These are phyloP conservation scores for Malassezia vespertilionis DNA, from an alignment of 1,284 basidiomycete genomes.

Conservation along the genomic window DNA sequence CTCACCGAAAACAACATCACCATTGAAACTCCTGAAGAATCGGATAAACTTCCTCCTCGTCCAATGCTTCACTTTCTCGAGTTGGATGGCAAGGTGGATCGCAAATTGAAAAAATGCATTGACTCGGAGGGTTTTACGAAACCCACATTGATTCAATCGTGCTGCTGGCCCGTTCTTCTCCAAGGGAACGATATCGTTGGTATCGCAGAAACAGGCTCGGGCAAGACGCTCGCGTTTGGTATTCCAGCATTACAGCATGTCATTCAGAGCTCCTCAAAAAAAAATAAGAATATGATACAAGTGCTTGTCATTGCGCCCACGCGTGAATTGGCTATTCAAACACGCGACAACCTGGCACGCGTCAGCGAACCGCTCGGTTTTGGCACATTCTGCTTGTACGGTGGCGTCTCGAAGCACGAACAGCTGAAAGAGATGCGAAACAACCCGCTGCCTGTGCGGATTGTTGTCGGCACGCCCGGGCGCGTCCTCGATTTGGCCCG, in stretches of 20 bases:
- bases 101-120: slow-evolving; percentile 54
- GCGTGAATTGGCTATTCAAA: slow-evolving; percentile 86
- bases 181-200: slow-evolving; percentile 79
- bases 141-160: slow-evolving; percentile 91
- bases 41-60: slow-evolving; percentile 50
- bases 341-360: slow-evolving; percentile 68
- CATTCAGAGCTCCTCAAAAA: slow-evolving; percentile 21
- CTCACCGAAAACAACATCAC: slow-evolving; percentile 42
- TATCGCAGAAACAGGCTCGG: slow-evolving; percentile 82
- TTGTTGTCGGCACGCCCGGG: slow-evolving; percentile 89
- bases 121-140: slow-evolving; percentile 63
- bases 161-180: slow-evolving; percentile 82
- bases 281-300: slow-evolving; percentile 52
- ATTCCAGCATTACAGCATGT: slow-evolving; percentile 67
- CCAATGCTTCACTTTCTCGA: slow-evolving; percentile 65
- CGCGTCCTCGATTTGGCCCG: slow-evolving; percentile 81
- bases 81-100: slow-evolving; percentile 58
- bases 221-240: slow-evolving; percentile 93
- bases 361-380: slow-evolving; percentile 69
- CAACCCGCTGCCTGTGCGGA: slow-evolving; percentile 54
- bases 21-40: slow-evolving; percentile 48
- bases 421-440: slow-evolving; percentile 58
- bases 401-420: slow-evolving; percentile 76
- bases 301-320: slow-evolving; percentile 85
- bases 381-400: slow-evolving; percentile 75